Evolutionary conservation across 306 rosid species (phyloP), one percentile per base, ranked within the genome.

Genomic region (Vachellia pachyceras): DNA sequence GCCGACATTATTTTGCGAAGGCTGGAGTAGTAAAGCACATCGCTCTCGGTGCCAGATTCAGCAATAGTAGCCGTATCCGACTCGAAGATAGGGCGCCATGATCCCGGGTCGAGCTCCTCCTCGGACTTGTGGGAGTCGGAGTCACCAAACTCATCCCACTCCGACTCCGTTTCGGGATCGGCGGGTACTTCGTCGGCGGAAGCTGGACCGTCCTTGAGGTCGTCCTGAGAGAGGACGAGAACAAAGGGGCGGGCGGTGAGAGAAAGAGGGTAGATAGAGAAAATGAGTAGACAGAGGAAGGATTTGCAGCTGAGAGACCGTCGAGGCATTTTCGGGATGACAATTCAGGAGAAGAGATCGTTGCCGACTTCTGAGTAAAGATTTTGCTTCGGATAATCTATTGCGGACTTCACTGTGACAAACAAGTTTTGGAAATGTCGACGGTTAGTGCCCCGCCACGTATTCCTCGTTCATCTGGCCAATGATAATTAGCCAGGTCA

Each of bases 121-220:
- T 88, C 97, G 20, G 99, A 88, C 73, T 88, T 90, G 70, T 85
- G 85, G 7, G 82, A 49, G 69, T 86, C 94, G 9, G 96, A 87
- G 52, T 90, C 96, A 23, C 94, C 93, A 78, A 95, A 90, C 75
- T 93, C 99, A 68, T 95, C 99, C 99, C 97, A 95, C 73, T 95
- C 98, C 58, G 89, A 78, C 54, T 88, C 58, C 70, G 92, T 83
- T 41, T 93, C 97, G 57, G 75, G 69, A 66, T 70, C 79, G 74
- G 55, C 2, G 55, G 74, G 17, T 5, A 90, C 78, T 63, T 92
- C 94, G 72, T 89, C 5, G 76, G 92, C 37, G 20, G 86, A 36
- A 46, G 86, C 7, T 13, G 87, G 14, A 25, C 73, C 75, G 77
- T 87, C 92, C 66, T 88, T 86, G 93, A 89, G 81, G 79, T 95